These are phyloP conservation scores for Aspergillus tubingensis DNA, from an alignment of 2,329 filamentous ascomycete species.

Conservation along the genomic window DNA sequence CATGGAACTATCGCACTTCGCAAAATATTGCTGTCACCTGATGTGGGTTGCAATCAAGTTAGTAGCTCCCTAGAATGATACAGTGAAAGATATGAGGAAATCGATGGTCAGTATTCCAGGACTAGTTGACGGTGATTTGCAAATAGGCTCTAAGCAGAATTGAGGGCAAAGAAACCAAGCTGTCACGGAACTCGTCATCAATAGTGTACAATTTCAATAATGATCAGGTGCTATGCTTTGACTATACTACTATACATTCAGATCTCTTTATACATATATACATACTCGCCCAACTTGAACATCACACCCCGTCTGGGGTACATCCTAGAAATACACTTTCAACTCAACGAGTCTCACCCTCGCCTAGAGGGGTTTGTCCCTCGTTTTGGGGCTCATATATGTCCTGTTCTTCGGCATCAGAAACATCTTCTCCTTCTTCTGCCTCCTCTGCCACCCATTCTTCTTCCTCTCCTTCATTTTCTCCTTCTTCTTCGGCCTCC, in stretches of 20 bases:
- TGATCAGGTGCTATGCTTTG: neutral
- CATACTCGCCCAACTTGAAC: neutral
- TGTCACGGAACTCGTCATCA: neutral
- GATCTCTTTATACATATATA: neutral
- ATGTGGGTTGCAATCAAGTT: slow-evolving; percentile 8
- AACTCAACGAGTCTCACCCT: neutral
- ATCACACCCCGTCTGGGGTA: neutral
- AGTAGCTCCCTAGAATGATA: slow-evolving; percentile 1
- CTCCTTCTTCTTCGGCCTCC: neutral
- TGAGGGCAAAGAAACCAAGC: neutral
- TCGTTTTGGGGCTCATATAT: neutral
- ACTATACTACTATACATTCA: neutral
- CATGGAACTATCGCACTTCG: too few species aligned
- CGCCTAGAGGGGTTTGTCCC: neutral
- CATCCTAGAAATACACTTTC: neutral
- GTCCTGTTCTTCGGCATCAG: neutral
- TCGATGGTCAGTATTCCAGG: too few species aligned
- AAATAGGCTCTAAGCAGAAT: neutral
- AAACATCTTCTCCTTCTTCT: neutral
- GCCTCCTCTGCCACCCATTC: too few species aligned
- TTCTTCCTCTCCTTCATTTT: too few species aligned
- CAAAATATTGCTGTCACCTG: slow-evolving; percentile 13
- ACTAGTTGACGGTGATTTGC: neutral
- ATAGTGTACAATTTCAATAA: too few species aligned
- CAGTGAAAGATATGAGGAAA: too few species aligned